Evolutionary conservation across 306 rosid species (phyloP).

Genomic region (Leucaena leucocephala): DNA sequence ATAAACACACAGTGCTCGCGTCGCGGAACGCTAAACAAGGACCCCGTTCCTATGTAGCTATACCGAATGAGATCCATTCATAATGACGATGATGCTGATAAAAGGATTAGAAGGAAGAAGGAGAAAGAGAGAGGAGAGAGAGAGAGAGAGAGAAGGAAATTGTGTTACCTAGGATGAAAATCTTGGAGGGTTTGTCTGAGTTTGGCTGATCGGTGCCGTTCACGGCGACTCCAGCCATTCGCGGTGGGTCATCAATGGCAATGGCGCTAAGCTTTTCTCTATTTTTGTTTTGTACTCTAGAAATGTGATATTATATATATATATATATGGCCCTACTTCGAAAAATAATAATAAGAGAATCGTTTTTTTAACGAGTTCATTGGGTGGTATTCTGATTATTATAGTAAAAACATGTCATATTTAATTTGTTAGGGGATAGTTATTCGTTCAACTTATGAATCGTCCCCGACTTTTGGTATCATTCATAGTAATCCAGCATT

Average conservation of each 20-base stretch:
- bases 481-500: too few relatives aligned
- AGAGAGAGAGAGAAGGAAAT: not conserved
- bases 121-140: not conserved
- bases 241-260: not conserved
- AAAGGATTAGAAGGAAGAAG: not conserved
- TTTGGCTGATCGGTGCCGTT: not conserved
- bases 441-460: not conserved
- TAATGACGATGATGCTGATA: not conserved
- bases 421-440: not conserved
- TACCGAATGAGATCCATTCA: too few relatives aligned
- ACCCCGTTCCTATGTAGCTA: too few relatives aligned
- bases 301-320: not conserved
- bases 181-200: constrained; percentile 6
- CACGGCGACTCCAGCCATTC: constrained; percentile 25
- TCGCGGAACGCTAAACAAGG: too few relatives aligned
- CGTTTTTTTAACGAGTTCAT: not conserved
- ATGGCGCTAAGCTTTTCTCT: not conserved
- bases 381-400: not conserved
- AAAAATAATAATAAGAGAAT: too few relatives aligned
- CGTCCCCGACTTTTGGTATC: not conserved
- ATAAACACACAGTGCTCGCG: too few relatives aligned
- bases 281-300: not conserved
- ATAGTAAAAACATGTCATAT: too few relatives aligned
- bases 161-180: not conserved
- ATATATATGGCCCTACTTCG: too few relatives aligned